phyloP scores from a whole-genome alignment of 2,329 filamentous ascomycete genomes.

The Ambrosiella beaveri region DNA sequence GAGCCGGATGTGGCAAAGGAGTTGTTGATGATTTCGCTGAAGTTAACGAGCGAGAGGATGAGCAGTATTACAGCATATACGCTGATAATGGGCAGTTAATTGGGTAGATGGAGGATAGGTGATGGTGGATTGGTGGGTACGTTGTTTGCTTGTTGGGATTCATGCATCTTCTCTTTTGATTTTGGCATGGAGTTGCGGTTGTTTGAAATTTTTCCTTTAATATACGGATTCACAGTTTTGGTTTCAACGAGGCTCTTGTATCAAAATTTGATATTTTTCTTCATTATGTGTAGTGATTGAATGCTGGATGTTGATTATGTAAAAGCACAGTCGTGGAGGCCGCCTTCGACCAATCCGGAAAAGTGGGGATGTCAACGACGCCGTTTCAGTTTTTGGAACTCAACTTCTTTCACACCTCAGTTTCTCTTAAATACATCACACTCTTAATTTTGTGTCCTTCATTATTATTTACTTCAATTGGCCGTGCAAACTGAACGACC shows the following conservation, averaged over 20 bases:
- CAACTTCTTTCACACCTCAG: neutral
- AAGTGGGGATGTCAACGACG: no score
- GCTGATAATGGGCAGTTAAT: constrained; percentile 30
- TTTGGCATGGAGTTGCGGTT: neutral
- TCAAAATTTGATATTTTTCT: no score
- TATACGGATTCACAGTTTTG: no score
- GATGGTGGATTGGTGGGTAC: neutral
- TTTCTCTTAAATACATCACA: no score
- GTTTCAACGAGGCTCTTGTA: no score
- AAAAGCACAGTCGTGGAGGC: no score
- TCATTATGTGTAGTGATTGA: no score
- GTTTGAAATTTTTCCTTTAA: neutral
- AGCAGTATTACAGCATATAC: constrained; percentile 43
- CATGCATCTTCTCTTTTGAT: neutral
- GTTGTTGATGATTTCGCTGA: constrained; percentile 70
- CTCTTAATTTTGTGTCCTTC: no score
- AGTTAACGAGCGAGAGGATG: constrained; percentile 90
- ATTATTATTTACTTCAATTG: neutral
- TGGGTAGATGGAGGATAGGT: neutral
- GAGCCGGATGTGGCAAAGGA: constrained; percentile 69
- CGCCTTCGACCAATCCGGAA: no score
- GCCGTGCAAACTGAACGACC: neutral
- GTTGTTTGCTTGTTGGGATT: constrained; percentile 9
- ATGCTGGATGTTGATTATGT: no score
- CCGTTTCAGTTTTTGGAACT: no score